These are phyloP conservation scores for Xylogone sp. DNA, from an alignment of 2,329 filamentous ascomycete species.

Conservation along the genomic window DNA sequence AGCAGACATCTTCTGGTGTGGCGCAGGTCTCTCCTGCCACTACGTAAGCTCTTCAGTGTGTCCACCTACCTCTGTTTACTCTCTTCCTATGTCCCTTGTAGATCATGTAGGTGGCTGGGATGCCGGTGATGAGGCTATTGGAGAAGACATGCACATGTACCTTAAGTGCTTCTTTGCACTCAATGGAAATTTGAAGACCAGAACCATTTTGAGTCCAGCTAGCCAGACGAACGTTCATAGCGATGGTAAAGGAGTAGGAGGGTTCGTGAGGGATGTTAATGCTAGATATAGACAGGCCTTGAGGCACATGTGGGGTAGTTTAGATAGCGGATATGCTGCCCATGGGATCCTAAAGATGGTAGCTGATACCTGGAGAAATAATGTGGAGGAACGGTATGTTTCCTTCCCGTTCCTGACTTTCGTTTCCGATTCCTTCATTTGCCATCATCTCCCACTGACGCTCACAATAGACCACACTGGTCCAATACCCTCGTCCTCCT, in stretches of 20 bases:
- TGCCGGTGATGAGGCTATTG: conserved; percentile 65
- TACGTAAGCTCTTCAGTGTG: conserved; percentile 61
- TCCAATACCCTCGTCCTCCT: conserved; percentile 54
- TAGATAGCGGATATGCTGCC: conserved; percentile 64
- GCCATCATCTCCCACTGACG: conserved; percentile 14
- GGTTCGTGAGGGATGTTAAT: conserved; percentile 52
- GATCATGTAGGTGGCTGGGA: conserved; percentile 72
- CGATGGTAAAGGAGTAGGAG: conserved; percentile 46
- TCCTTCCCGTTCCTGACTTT: neutral
- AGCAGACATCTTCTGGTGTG: conserved; percentile 69
- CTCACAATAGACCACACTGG: conserved; percentile 41
- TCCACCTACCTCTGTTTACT: conserved; percentile 72
- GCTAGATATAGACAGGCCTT: conserved; percentile 70
- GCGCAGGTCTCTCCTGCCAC: conserved; percentile 65
- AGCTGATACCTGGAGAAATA: conserved; percentile 30
- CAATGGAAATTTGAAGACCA: conserved; percentile 63
- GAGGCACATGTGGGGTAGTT: conserved; percentile 72
- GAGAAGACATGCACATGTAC: conserved; percentile 75
- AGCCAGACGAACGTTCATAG: conserved; percentile 71
- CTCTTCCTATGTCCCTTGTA: conserved; percentile 61
- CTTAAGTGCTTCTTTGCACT: conserved; percentile 74
- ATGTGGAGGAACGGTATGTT: conserved; percentile 21
- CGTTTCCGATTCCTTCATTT: neutral
- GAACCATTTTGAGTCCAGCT: conserved; percentile 63
- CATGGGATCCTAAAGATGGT: conserved; percentile 15